Base-by-base conservation (phyloP, 805 yeast genomes). In the Kodamaea nitidulidarum region DNA sequence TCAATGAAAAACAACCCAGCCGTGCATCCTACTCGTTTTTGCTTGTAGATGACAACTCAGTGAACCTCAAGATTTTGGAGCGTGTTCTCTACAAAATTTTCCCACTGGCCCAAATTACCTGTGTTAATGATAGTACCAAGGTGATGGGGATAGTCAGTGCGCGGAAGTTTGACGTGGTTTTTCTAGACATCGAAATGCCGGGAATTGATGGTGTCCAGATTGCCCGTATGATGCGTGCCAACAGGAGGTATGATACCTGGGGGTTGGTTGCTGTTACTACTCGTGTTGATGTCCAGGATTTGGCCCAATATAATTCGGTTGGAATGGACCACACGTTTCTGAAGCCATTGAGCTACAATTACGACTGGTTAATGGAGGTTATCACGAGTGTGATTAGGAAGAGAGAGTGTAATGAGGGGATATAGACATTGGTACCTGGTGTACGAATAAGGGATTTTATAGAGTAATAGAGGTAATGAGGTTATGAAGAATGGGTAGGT, bases 101-200 rank as follows among this genome's bases (percentile, higher is more conserved):
- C 42, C 72, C 72, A 4, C 48, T 55, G 33, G 49, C 63, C 15
- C 38, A 39, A 9, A 51, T 67, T 8, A 52, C 50, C 9, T 54
- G 55, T 24, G 47, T 60, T 7, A 55, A 54, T 30, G 66, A 68
- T 41, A 51, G 61, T 18, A 52, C 64, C 1, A 46, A 50, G 29
- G 64, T 66, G 7, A 39, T 54, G 38, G 41, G 47, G 11, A 26
- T 46, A 9, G 39, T 62, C 2, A 33, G 42, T 10, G 32, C 41
- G 1, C 42, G 46, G 20, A 27, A 32, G 12, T 63, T 51, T 36
- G 66, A 67, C 40, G 47, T 61, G 22, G 53, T 66, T 6, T 70
- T 69, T 38, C 51, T 69, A 29, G 75, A 70, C 45, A 70, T 70
- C 22, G 75, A 70, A 43, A 70, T 70, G 75, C 75, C 75, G 4